Evolutionary conservation across 2,329 filamentous ascomycete genomes (phyloP).

Genomic region (Helminthosporium solani): DNA sequence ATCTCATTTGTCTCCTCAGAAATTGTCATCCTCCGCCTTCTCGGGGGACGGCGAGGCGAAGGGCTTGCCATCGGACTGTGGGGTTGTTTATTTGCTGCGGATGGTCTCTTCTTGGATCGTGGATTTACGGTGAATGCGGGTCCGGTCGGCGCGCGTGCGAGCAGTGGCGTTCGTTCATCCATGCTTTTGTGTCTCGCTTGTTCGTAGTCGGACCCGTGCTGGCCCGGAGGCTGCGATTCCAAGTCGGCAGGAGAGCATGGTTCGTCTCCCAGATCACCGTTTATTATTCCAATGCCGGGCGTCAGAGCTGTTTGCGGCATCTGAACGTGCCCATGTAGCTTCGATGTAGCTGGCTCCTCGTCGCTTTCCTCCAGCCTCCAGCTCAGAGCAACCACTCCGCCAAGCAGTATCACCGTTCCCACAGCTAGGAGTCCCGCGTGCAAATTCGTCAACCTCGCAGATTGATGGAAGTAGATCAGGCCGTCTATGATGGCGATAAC

Average conservation of each 20-base stretch:
- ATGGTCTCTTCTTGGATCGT: slow-evolving; percentile 27
- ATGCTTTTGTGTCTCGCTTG: slow-evolving; percentile 28
- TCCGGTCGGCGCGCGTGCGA: slow-evolving; percentile 36
- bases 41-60: slow-evolving; percentile 22
- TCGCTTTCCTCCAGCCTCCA: slow-evolving; percentile 85
- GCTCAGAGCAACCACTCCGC: slow-evolving; percentile 85
- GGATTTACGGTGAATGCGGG: slow-evolving; percentile 25
- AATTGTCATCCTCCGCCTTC: slow-evolving; percentile 48
- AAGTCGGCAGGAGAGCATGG: slow-evolving; percentile 28
- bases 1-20: slow-evolving; percentile 75
- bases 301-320: slow-evolving; percentile 67
- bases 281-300: slow-evolving; percentile 79
- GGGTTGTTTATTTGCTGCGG: slow-evolving; percentile 17
- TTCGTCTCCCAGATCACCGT: slow-evolving; percentile 64
- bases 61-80: slow-evolving; percentile 27
- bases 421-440: slow-evolving; percentile 81
- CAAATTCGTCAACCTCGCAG: slow-evolving; percentile 71
- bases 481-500: slow-evolving; percentile 97
- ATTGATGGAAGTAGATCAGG: slow-evolving; percentile 93
- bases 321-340: slow-evolving; percentile 40
- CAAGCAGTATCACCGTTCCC: slow-evolving; percentile 81
- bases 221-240: slow-evolving; percentile 31
- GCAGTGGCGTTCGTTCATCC: slow-evolving; percentile 40
- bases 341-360: slow-evolving; percentile 54
- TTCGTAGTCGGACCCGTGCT: slow-evolving; percentile 26